Evolutionary conservation across 2,329 filamentous ascomycete species (phyloP).

Genomic region (Aspergillus fumigatus): DNA sequence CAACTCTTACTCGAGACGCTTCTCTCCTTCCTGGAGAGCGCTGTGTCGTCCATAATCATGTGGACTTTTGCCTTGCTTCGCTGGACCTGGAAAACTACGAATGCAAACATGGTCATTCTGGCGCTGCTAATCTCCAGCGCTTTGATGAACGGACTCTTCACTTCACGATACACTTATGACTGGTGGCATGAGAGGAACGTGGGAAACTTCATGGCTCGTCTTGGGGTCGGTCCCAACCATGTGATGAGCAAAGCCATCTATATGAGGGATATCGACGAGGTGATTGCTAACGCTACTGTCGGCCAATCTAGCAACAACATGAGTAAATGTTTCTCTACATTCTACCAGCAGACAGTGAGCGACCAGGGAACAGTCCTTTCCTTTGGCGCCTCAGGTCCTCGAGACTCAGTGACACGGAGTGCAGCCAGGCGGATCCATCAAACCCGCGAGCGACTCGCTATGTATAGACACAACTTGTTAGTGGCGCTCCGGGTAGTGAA

Average conservation of each 20-base stretch:
- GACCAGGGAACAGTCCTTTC: slow-evolving; percentile 28
- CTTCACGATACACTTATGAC: slow-evolving; percentile 64
- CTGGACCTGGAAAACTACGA: slow-evolving; percentile 63
- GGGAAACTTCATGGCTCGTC: slow-evolving; percentile 69
- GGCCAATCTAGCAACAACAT: slow-evolving; percentile 24
- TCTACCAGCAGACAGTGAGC: slow-evolving; percentile 39
- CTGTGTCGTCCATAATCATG: slow-evolving; percentile 70
- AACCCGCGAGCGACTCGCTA: slow-evolving; percentile 76
- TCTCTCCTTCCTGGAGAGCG: slow-evolving; percentile 69
- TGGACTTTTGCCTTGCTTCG: slow-evolving; percentile 65
- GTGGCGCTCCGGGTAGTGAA: slow-evolving; percentile 90
- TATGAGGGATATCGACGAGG: slow-evolving; percentile 71
- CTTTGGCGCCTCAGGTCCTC: slow-evolving; percentile 23
- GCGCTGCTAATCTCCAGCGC: slow-evolving; percentile 63
- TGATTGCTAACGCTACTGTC: slow-evolving; percentile 39
- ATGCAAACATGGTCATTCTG: slow-evolving; percentile 71
- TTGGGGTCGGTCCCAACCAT: slow-evolving; percentile 74
- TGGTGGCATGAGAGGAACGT: slow-evolving; percentile 88
- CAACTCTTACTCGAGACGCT: slow-evolving; percentile 69
- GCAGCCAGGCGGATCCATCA: slow-evolving; percentile 61
- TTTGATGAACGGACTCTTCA: slow-evolving; percentile 68
- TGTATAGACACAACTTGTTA: slow-evolving; percentile 82
- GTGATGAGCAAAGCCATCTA: slow-evolving; percentile 85
- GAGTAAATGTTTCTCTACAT: slow-evolving; percentile 41
- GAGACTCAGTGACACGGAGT: slow-evolving; percentile 28